Percentiles rank a stretch among this genome's conserved stretches.
These are phyloP conservation scores for Begonia loranthoides DNA, from an alignment of 306 rosid genomes.

Conservation along the genomic window DNA sequence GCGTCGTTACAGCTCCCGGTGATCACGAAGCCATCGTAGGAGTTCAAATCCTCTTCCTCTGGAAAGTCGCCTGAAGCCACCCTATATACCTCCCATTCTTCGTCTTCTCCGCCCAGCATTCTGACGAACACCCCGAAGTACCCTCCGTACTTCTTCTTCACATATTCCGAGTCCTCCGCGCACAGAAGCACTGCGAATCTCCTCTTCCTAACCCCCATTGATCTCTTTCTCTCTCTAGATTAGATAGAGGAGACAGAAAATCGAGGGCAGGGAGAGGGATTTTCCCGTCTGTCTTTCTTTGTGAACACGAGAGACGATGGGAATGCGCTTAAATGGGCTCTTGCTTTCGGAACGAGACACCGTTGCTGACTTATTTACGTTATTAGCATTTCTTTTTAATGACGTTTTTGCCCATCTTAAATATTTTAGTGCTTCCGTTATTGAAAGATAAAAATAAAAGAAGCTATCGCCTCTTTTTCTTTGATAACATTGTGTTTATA, in stretches of 20 bases:
- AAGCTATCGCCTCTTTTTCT: too few relatives aligned
- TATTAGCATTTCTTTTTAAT: neutral
- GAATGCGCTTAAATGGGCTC: neutral
- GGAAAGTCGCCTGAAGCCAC: slow-evolving; percentile 54
- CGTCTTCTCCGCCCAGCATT: slow-evolving; percentile 71
- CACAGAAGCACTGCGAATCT: slow-evolving; percentile 54
- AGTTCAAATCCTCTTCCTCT: slow-evolving; percentile 17
- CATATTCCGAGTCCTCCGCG: slow-evolving; percentile 77
- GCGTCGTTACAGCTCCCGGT: slow-evolving; percentile 87
- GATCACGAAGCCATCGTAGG: slow-evolving; percentile 62
- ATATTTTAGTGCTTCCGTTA: too few relatives aligned
- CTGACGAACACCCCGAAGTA: slow-evolving; percentile 51
- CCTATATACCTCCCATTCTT: slow-evolving; percentile 52
- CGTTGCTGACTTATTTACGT: neutral
- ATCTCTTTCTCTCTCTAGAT: neutral
- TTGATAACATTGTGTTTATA: too few relatives aligned
- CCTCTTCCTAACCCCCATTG: slow-evolving; percentile 14
- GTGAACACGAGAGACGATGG: too few relatives aligned
- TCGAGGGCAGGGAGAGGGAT: neutral
- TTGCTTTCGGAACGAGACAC: neutral
- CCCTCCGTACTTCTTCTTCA: slow-evolving; percentile 60
- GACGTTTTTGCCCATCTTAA: too few relatives aligned
- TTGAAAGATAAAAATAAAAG: too few relatives aligned
- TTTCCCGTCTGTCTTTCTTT: too few relatives aligned
- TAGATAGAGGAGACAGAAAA: neutral